A percentile compares a stretch with the other conserved stretches of the same genome.
Conservation (phyloP, 1,284 basidiomycete species). For the Ceratobasidium sp. region DNA sequence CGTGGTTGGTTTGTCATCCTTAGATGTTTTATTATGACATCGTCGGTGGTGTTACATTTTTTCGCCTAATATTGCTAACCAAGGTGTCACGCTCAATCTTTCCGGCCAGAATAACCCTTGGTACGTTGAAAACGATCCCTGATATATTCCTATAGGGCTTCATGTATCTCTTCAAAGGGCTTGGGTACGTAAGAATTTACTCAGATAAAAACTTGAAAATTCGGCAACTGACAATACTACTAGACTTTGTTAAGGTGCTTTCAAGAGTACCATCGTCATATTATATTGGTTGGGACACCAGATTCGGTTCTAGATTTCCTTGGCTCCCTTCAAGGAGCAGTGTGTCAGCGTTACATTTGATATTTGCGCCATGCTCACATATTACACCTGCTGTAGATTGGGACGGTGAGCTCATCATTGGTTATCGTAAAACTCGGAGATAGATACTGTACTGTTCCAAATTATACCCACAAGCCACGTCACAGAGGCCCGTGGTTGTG, state of each 20-base stretch:
- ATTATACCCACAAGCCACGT: too few relatives aligned
- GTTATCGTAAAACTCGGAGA: conserved; percentile 42
- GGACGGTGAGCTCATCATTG: conserved; percentile 40
- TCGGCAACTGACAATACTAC: neutral
- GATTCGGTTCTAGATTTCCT: conserved; percentile 40
- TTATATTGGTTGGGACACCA: conserved; percentile 38
- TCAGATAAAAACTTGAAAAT: too few relatives aligned
- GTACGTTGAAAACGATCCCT: neutral
- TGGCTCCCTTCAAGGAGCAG: conserved; percentile 39
- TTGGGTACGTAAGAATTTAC: too few relatives aligned
- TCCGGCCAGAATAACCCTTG: conserved; percentile 21
- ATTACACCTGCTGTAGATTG: conserved; percentile 15
- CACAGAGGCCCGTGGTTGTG: too few relatives aligned
- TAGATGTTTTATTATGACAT: conserved; percentile 40
- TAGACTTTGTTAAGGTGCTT: conserved; percentile 42
- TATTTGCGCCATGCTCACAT: neutral
- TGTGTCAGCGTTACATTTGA: neutral
- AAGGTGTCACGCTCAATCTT: neutral
- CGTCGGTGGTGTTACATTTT: neutral
- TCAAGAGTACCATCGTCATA: conserved; percentile 40
- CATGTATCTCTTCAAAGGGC: neutral
- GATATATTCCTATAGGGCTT: neutral
- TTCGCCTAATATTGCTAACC: neutral
- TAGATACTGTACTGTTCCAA: conserved; percentile 35
- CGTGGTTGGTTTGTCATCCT: conserved; percentile 43